A percentile compares a stretch with the other conserved stretches of the same genome.
Conservation (phyloP, 192 early-diverging fungal genomes). For the Coemansia sp. region DNA sequence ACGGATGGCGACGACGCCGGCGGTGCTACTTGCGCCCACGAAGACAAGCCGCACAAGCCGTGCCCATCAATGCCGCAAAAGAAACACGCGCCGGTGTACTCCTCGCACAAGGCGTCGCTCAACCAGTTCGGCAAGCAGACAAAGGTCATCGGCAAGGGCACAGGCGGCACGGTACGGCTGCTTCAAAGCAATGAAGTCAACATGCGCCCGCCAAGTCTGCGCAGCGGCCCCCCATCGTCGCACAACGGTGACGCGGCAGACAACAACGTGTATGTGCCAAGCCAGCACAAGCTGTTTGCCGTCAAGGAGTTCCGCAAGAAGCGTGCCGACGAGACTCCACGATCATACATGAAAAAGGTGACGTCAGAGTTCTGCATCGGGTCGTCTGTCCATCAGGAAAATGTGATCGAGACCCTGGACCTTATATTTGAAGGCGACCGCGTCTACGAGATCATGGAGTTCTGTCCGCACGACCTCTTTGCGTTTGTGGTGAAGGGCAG, state of each 20-base stretch:
- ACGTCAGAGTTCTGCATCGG: slow-evolving; percentile 84
- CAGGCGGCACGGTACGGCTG: slow-evolving; percentile 73
- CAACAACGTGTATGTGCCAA: slow-evolving; percentile 32
- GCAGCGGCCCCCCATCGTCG: slow-evolving; percentile 51
- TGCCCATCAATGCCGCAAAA: slow-evolving; percentile 21
- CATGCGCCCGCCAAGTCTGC: slow-evolving; percentile 43
- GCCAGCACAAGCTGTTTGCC: slow-evolving; percentile 69
- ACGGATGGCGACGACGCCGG: slow-evolving; percentile 4
- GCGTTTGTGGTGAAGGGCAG: slow-evolving; percentile 72
- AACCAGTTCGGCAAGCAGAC: slow-evolving; percentile 66
- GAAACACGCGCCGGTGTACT: slow-evolving; percentile 48
- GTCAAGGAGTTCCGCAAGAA: slow-evolving; percentile 82
- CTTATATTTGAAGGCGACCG: slow-evolving; percentile 69
- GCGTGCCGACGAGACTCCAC: slow-evolving; percentile 65
- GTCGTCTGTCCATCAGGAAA: slow-evolving; percentile 73
- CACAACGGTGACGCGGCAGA: slow-evolving; percentile 27
- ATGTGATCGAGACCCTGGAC: slow-evolving; percentile 78
- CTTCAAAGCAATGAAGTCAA: slow-evolving; percentile 55
- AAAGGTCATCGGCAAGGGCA: slow-evolving; percentile 69
- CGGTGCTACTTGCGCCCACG: not conserved
- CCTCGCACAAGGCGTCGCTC: slow-evolving; percentile 49
- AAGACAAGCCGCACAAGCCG: not conserved
- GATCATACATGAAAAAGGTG: slow-evolving; percentile 80
- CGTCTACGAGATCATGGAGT: slow-evolving; percentile 88
- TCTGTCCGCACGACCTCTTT: slow-evolving; percentile 88